Evolutionary conservation across 768 basidiomycete genomes (phyloP).

Genomic region (Mycena filopes): DNA sequence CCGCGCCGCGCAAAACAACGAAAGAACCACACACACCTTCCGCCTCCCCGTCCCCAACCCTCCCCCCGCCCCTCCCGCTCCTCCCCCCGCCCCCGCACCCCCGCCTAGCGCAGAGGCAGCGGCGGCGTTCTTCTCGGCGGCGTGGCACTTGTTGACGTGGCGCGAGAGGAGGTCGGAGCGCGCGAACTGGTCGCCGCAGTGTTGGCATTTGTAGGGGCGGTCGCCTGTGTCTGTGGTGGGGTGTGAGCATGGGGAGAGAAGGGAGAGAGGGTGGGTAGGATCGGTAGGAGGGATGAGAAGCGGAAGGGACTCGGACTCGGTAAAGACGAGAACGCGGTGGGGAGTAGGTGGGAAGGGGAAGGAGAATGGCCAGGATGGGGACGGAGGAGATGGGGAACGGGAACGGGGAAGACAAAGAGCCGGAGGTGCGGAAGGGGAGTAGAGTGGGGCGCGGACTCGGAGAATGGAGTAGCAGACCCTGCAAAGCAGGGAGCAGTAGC

Average conservation of each 20-base stretch:
- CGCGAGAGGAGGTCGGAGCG: slow-evolving; percentile 82
- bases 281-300: no score
- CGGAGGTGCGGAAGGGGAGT: no score
- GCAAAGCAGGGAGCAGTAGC: no score
- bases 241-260: neutral
- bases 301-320: neutral
- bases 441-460: no score
- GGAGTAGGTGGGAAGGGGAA: neutral
- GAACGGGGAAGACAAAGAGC: no score
- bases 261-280: neutral
- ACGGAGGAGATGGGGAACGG: neutral
- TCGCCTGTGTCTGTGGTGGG: slow-evolving; percentile 80
- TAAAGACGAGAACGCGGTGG: neutral
- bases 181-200: slow-evolving; percentile 92
- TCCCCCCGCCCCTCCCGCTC: neutral
- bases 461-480: no score
- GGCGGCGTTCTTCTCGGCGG: slow-evolving; percentile 82
- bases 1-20: neutral
- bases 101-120: no score
- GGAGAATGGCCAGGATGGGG: neutral
- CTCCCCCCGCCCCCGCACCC: neutral
- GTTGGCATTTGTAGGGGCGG: slow-evolving; percentile 88
- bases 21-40: neutral
- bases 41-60: neutral
- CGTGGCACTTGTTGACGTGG: slow-evolving; percentile 90